phyloP scores from a whole-genome alignment of 129 eudicot species.

The Smallanthus sonchifolius region DNA sequence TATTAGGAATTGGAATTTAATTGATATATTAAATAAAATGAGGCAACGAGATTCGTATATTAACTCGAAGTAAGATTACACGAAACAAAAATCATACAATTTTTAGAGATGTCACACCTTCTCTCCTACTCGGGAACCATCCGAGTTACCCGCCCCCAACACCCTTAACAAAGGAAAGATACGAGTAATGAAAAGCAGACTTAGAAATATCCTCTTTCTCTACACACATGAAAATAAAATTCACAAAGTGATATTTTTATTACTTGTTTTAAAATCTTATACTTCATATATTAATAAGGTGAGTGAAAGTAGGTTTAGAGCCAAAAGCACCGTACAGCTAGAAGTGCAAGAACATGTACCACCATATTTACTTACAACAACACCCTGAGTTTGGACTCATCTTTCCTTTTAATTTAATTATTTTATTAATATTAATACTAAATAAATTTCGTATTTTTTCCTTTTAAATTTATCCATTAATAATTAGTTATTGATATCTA shows the following conservation, averaged over 20 bases:
- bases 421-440: not conserved
- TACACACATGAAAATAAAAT: too few species aligned
- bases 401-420: not conserved
- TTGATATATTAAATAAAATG: too few species aligned
- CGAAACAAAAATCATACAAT: too few species aligned
- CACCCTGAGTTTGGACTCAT: conserved; percentile 13
- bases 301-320: conserved; percentile 9
- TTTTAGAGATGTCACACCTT: too few species aligned
- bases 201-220: too few species aligned
- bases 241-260: not conserved
- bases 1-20: too few species aligned
- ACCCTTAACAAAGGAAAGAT: too few species aligned
- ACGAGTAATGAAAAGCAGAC: too few species aligned
- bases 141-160: too few species aligned
- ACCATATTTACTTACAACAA: conserved; percentile 10
- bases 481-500: not conserved
- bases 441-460: not conserved
- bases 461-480: not conserved
- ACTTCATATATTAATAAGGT: not conserved
- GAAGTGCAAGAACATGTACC: conserved; percentile 24
- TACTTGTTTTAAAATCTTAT: not conserved
- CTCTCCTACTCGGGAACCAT: too few species aligned
- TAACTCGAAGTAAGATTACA: too few species aligned
- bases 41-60: too few species aligned
- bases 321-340: conserved; percentile 16